A percentile compares a stretch with the other conserved stretches of the same genome.
Evolutionary conservation across 2,329 filamentous ascomycete species (phyloP).

Genomic region (Monilinia laxa): DNA sequence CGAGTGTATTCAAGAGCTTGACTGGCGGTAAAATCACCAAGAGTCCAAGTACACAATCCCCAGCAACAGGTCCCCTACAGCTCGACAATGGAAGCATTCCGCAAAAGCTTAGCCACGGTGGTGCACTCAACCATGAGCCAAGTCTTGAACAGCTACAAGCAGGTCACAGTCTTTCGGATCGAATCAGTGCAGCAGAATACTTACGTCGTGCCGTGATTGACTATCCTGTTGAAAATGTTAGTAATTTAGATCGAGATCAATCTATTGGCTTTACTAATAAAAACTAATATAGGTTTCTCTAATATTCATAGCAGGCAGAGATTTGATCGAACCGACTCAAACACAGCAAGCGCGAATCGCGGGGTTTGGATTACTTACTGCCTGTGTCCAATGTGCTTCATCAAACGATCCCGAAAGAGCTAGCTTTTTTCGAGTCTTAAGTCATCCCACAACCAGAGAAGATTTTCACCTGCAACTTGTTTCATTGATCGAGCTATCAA

Average conservation of each 20-base stretch:
- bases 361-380: slow-evolving; percentile 65
- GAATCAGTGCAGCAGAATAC: slow-evolving; percentile 57
- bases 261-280: background rate
- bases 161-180: slow-evolving; percentile 51
- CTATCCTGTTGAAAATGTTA: slow-evolving; percentile 50
- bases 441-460: slow-evolving; percentile 54
- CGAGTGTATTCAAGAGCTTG: slow-evolving; percentile 63
- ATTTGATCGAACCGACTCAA: slow-evolving; percentile 60
- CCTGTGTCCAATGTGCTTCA: slow-evolving; percentile 61
- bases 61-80: slow-evolving; percentile 44
- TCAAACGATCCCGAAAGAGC: slow-evolving; percentile 66
- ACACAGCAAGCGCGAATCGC: slow-evolving; percentile 53
- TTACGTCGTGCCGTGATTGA: slow-evolving; percentile 57
- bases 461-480: slow-evolving; percentile 68
- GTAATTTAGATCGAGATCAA: slow-evolving; percentile 17
- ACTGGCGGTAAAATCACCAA: slow-evolving; percentile 55
- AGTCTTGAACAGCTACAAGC: slow-evolving; percentile 55
- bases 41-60: slow-evolving; percentile 45
- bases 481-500: slow-evolving; percentile 61
- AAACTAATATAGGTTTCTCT: slow-evolving; percentile 34
- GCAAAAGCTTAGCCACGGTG: slow-evolving; percentile 43
- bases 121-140: slow-evolving; percentile 54
- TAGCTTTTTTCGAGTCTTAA: slow-evolving; percentile 64
- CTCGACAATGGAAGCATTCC: slow-evolving; percentile 45
- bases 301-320: slow-evolving; percentile 66